Evolutionary conservation across 805 yeast genomes (phyloP), one percentile per base, ranked within the genome.

Genomic region (Nakazawaea ernobii): DNA sequence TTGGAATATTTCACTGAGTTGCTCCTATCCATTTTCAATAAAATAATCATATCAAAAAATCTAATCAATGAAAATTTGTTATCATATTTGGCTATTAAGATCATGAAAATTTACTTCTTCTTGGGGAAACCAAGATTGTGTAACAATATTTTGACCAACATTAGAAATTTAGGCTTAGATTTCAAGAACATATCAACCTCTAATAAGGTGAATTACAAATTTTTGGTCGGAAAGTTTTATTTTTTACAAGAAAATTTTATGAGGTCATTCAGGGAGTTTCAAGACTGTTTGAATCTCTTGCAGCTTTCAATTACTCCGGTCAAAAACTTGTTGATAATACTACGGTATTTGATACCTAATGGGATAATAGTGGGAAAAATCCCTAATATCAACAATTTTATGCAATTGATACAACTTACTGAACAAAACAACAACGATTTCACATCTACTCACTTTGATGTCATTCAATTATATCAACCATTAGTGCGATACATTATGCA

Each of bases 101-200:
- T 81, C 39, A 80, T 84, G 58, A 66, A 63, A 51, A 63, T 76
- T 0, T 81, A 81, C 58, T 77, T 77, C 57, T 64, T 60, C 35
- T 71, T 81, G 20, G 74, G 69, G 29, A 77, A 75, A 29, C 84
- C 85, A 6, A 66, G 79, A 53, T 62, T 79, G 14, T 81, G 86
- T 60, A 71, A 79, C 32, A 80, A 81, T 54, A 79, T 81, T 35
- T 79, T 80, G 55, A 72, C 82, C 32, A 81, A 80, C 58, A 74
- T 81, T 67, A 77, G 74, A 53, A 75, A 71, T 42, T 68, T 81
- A 15, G 64, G 67, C 24, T 62, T 80, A 35, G 68, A 66, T 35
- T 70, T 71, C 45, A 53, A 52, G 3, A 59, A 65, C n/a, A 78
- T 71, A 36, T 58, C 70, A 3, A 66, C 55, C 37, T 60, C 70